These are phyloP conservation scores for Glaciozyma martinii DNA, from an alignment of 768 basidiomycete species.

Conservation along the genomic window DNA sequence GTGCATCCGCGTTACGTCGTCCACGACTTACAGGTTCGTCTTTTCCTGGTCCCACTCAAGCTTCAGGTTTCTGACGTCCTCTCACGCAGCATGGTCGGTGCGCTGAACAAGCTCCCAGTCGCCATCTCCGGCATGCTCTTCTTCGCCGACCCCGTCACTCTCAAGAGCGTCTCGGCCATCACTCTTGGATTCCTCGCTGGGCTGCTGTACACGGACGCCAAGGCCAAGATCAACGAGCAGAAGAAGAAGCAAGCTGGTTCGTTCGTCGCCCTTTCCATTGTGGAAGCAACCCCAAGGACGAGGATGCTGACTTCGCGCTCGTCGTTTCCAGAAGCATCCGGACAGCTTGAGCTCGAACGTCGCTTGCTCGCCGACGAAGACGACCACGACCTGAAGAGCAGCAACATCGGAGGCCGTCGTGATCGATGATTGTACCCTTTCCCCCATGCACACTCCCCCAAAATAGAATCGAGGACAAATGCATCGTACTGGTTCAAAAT, in stretches of 20 bases:
- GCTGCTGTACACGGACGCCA: conserved; percentile 22
- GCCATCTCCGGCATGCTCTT: conserved; percentile 98
- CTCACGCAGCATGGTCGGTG: conserved; percentile 67
- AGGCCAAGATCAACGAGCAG: neutral
- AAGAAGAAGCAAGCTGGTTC: neutral
- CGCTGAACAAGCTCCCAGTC: conserved; percentile 92
- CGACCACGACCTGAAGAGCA: too few species aligned
- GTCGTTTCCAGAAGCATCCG: too few species aligned
- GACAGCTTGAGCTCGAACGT: too few species aligned
- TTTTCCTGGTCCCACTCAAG: neutral
- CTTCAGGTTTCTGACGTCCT: conserved; percentile 40
- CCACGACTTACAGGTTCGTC: conserved; percentile 86
- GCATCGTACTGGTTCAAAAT: too few species aligned
- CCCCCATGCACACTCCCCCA: neutral
- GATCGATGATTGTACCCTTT: neutral
- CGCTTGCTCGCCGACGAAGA: too few species aligned
- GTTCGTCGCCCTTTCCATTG: neutral
- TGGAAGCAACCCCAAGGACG: too few species aligned
- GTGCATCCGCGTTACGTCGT: conserved; percentile 91
- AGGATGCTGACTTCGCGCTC: too few species aligned
- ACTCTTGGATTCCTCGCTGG: conserved; percentile 58
- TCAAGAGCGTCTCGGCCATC: conserved; percentile 81
- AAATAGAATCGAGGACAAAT: neutral
- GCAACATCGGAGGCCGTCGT: neutral
- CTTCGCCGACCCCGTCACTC: conserved; percentile 80